Evolutionary conservation across 2,329 filamentous ascomycete species (phyloP), one percentile per base, ranked within the genome.

Genomic region (Emergomyces pasteurianus): DNA sequence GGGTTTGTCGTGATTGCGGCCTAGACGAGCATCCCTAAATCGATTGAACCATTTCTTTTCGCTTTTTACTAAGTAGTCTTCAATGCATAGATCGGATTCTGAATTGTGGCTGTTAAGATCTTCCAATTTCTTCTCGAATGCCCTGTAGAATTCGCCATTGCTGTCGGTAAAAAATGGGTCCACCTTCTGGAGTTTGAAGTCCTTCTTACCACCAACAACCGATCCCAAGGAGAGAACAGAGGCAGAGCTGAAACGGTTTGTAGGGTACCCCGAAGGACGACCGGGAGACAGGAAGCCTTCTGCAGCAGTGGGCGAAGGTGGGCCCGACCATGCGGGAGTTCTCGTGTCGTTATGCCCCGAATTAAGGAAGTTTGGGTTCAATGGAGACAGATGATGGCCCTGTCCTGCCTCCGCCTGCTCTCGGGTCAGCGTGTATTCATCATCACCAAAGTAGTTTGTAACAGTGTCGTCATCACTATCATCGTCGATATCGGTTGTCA

Each of bases 161-260:
- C 80, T 80, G 68, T 87, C 85, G 6, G 81, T 86, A 73, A 88
- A 88, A 73, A 83, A 85, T 2, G 84, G 85, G 65, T 85, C 83
- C 0, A 87, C 82, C 60, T 86, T 84, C 68, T 87, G 85, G 18
- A 86, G 78, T 63, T 82, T 80, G 68, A 81, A 84, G 66, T 85
- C 80, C 59, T 80, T 81, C 68, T 84, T 84, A 61, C 83, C 82
- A 21, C 83, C 82, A 31, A 86, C 77, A 36, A 87, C 78, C 2
- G 78, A 78, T 59, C 83, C 76, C 3, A 85, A 75, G 34, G 81
- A 84, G 31, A 86, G 74, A 2, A 75, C 74, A 1, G 79, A 81
- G 52, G 73, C 71, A 62, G 72, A 75, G 63, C 73, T 75, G 43
- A 76, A 68, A 42, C 72, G 69, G 52, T 69, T 72, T 18, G 67